Evolutionary conservation across 768 basidiomycete species (phyloP).

Genomic region (Mycena galopus): DNA sequence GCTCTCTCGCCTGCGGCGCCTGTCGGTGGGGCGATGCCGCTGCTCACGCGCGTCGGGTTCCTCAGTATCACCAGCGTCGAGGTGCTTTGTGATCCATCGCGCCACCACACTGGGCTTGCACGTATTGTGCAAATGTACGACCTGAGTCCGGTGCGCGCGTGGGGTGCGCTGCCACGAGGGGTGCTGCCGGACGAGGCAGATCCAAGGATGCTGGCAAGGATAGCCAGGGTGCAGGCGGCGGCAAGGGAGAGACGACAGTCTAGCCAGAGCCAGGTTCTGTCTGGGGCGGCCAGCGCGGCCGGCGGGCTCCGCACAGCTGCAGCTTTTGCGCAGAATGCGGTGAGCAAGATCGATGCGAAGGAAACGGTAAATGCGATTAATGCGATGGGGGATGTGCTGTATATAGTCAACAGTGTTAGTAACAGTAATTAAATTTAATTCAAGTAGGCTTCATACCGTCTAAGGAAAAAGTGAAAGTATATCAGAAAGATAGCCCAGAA

Average conservation of each 20-base stretch:
- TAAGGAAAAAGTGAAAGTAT: no score
- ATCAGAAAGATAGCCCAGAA: no score
- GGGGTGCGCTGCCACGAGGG: conserved; percentile 10
- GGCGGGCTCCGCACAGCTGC: background rate
- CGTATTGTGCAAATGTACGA: conserved; percentile 6
- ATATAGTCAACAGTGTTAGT: background rate
- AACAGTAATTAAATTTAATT: background rate
- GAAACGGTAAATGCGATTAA: conserved; percentile 5
- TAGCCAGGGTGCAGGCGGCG: background rate
- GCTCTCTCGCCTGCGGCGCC: background rate
- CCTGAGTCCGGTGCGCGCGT: background rate
- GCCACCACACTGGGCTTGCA: conserved; percentile 5
- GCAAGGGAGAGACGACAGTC: background rate
- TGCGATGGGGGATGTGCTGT: background rate
- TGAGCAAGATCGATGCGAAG: background rate
- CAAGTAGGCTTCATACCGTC: no score
- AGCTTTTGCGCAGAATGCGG: background rate
- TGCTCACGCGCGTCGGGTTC: conserved; percentile 33
- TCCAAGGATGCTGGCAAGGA: conserved; percentile 20
- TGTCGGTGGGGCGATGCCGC: conserved; percentile 19
- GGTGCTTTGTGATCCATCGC: conserved; percentile 21
- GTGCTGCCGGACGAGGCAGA: conserved; percentile 30
- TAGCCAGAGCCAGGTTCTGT: background rate
- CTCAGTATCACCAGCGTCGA: conserved; percentile 26
- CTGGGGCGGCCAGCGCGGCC: background rate